phyloP scores from a whole-genome alignment of 352 stramenopile species.

The Pythium sukuiense region DNA sequence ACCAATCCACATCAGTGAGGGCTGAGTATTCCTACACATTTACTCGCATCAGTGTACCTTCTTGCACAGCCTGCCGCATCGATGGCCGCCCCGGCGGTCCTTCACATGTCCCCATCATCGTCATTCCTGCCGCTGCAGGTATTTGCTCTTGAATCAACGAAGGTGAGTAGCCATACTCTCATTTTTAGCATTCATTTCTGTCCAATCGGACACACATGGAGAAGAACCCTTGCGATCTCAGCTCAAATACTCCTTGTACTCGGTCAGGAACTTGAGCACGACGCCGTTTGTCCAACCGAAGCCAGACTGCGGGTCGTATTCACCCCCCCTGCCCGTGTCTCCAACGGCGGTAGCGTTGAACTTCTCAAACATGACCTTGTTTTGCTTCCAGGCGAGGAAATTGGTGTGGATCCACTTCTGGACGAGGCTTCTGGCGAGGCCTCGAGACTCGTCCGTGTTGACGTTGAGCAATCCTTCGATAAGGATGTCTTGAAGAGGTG shows the following conservation, averaged over 20 bases:
- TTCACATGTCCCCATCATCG: neutral
- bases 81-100: neutral
- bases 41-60: neutral
- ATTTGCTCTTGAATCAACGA: neutral
- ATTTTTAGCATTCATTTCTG: neutral
- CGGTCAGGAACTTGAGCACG: constrained; percentile 48
- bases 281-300: constrained; percentile 65
- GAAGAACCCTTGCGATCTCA: no score
- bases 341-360: constrained; percentile 43
- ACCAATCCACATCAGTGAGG: no score
- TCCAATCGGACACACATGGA: neutral
- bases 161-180: no score
- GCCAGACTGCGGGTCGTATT: constrained; percentile 54
- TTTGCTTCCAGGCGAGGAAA: constrained; percentile 29
- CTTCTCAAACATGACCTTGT: constrained; percentile 52
- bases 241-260: constrained; percentile 25
- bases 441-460: constrained; percentile 4
- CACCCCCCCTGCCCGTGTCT: constrained; percentile 38
- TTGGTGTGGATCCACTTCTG: constrained; percentile 30
- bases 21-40: no score
- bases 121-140: neutral
- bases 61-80: neutral
- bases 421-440: constrained; percentile 29
- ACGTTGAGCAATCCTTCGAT: constrained; percentile 35
- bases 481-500: constrained; percentile 41